Evolutionary conservation across 495 filamentous ascomycete species (phyloP).

Genomic region (Aspergillus ostianus): DNA sequence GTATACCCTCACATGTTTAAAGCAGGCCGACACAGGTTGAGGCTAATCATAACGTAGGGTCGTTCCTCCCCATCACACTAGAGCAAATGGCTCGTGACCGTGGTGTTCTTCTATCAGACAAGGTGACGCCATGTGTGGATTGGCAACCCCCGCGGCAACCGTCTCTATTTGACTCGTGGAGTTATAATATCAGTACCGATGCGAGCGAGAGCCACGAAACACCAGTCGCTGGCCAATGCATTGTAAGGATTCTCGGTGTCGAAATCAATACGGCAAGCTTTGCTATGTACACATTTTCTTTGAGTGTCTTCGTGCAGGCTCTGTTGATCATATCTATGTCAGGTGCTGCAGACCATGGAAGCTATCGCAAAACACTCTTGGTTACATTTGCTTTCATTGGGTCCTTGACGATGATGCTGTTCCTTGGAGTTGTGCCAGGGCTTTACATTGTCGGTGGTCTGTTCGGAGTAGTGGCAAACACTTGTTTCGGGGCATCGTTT

Average conservation of each 20-base stretch:
- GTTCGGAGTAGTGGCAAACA: conserved; percentile 86
- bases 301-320: conserved; percentile 86
- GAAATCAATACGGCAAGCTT: conserved; percentile 96
- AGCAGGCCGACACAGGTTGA: not conserved
- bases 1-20: conserved; percentile 39
- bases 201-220: conserved; percentile 23
- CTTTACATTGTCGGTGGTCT: conserved; percentile 78
- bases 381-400: conserved; percentile 81
- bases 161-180: conserved; percentile 13
- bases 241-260: conserved; percentile 75
- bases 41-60: conserved; percentile 51
- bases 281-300: conserved; percentile 96
- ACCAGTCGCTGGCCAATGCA: conserved; percentile 63
- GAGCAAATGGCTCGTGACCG: conserved; percentile 90
- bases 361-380: conserved; percentile 83
- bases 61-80: conserved; percentile 94
- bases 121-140: conserved; percentile 64
- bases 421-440: conserved; percentile 70
- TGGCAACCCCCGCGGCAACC: conserved; percentile 35
- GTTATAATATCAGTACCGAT: not conserved
- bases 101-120: conserved; percentile 78
- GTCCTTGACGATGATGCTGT: conserved; percentile 81
- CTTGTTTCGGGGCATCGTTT: conserved; percentile 83
- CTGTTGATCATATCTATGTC: conserved; percentile 92
- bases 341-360: conserved; percentile 92